A percentile compares a stretch with the other conserved stretches of the same genome.
Conservation (phyloP, 2,329 filamentous ascomycete species). For the Tolypocladium nubicola region DNA sequence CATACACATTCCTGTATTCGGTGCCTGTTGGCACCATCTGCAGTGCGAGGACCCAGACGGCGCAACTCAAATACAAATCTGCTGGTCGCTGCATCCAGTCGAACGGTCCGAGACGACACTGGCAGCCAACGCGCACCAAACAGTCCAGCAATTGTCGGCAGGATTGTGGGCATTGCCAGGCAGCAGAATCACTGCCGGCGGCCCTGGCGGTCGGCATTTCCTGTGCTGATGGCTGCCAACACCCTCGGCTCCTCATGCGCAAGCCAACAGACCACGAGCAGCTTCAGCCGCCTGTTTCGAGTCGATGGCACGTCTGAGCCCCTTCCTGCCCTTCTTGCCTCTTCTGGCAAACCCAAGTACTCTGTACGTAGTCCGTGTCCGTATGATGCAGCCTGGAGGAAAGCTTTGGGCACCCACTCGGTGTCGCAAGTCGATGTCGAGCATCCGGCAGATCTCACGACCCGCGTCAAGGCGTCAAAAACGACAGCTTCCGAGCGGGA, state of each 20-base stretch:
- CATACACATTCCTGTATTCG: not conserved
- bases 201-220: not conserved
- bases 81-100: too few relatives aligned
- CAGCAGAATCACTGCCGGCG: not conserved
- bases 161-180: not conserved
- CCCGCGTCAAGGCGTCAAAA: not conserved
- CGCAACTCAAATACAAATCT: not conserved
- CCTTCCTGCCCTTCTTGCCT: not conserved
- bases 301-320: not conserved
- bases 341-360: not conserved
- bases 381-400: not conserved
- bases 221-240: not conserved
- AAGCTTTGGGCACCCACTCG: not conserved
- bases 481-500: not conserved
- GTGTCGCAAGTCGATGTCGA: not conserved
- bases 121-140: not conserved
- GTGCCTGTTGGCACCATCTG: not conserved
- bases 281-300: not conserved
- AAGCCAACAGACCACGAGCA: not conserved
- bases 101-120: not conserved
- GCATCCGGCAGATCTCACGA: not conserved
- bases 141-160: not conserved
- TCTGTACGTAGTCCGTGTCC: not conserved
- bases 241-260: not conserved
- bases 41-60: not conserved